phyloP scores from a whole-genome alignment of 192 early-diverging fungal species.

The Lunasporangiospora selenospora region DNA sequence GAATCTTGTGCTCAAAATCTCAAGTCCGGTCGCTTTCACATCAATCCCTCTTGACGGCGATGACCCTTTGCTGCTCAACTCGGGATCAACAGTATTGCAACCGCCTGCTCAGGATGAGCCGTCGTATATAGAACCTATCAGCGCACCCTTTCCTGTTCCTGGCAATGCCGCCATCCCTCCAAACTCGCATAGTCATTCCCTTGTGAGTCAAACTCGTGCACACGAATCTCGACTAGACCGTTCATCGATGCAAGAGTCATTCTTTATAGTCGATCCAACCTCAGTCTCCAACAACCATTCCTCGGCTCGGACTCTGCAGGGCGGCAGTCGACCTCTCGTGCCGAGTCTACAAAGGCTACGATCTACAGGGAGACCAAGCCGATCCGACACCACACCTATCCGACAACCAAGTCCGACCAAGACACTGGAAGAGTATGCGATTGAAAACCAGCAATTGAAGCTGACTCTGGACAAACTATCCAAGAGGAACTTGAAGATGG shows the following conservation, averaged over 20 bases:
- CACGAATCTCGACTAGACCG: background rate
- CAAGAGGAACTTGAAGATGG: conserved; percentile 44
- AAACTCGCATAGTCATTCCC: background rate
- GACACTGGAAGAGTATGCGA: conserved; percentile 67
- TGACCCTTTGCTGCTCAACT: conserved; percentile 22
- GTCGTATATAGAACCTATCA: conserved; percentile 1
- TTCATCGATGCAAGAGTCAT: conserved; percentile 60
- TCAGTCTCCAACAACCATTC: background rate
- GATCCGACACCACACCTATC: background rate
- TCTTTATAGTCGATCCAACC: conserved; percentile 49
- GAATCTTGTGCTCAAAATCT: conserved; percentile 73
- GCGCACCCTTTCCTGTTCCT: conserved; percentile 3
- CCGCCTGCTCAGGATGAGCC: conserved; percentile 16
- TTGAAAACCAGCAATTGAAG: conserved; percentile 73
- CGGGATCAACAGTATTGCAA: conserved; percentile 8
- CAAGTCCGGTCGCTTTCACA: conserved; percentile 69
- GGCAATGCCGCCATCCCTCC: background rate
- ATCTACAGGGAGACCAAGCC: background rate
- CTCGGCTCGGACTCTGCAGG: background rate
- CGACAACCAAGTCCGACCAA: conserved; percentile 32
- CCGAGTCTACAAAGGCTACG: background rate
- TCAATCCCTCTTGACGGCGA: conserved; percentile 57
- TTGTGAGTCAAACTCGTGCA: background rate
- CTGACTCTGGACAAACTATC: conserved; percentile 66
- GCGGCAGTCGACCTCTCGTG: background rate